Base-by-base conservation (phyloP, 257 asterid species). In the Agastache rugosa region DNA sequence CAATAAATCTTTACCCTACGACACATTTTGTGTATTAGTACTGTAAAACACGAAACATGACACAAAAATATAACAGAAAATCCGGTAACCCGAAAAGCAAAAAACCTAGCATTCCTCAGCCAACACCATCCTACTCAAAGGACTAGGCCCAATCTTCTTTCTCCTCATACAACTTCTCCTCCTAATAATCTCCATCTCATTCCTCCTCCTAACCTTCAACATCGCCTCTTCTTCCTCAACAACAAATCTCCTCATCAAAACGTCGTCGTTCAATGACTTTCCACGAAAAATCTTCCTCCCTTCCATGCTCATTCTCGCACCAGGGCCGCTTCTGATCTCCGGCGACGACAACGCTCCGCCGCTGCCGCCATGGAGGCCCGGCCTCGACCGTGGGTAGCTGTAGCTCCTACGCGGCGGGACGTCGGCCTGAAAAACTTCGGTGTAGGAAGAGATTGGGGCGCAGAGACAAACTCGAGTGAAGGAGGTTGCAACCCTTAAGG, bases 181-280 rank as follows among this genome's bases (percentile, higher is more conserved):
- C 85, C 87, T 90, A 68, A 93, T 84, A 78, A 87, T 83, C 72
- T 90, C 97, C 96, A 90, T 87, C 78, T 93, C 86, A 85, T 90
- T 93, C 77, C 93, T 93, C 77, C 88, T 90, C 45, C 88, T 89
- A 37, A 80, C 85, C 75, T 88, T 91, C 95, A 83, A 84, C 94
- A 87, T 92, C 51, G 93, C 94, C 79, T 91, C 96, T 77, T 92
- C 96, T 77, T 90, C 98, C 63, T 93, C 98, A 15, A 87, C 80
- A 15, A 93, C 97, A 78, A 93, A 93, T 73, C 98, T 86, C 65
- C 88, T 89, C 98, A 93, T 93, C 67, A 89, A 75, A 34, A 90
- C 95, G 81, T 93, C 97, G 48, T 93, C 97, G 0, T 83, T 90
- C 82, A 93, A 79, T 0, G 97, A 93, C 81, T 93, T 93, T 25